Base-by-base conservation (phyloP, 306 rosid species). In the Dalbergia cochinchinensis region DNA sequence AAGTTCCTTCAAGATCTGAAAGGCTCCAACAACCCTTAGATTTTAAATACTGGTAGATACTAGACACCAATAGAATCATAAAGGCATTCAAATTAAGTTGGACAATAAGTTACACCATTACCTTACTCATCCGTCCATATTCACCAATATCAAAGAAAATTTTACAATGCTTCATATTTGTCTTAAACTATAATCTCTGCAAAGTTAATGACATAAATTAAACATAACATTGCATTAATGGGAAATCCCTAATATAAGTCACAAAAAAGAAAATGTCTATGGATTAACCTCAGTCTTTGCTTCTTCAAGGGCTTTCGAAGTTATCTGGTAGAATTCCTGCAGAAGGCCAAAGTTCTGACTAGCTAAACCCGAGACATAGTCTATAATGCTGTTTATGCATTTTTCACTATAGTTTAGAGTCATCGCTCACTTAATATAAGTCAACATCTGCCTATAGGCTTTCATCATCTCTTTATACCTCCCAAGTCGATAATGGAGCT, bases 101-200 rank as follows among this genome's bases (percentile, higher is more conserved):
- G 51, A 72, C 10, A 67, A 19, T 11, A 62, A 78, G 20, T 57
- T 62, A 73, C 8, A 73, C 31, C 35, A 13, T 55, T 65, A 95
- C 99, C 99, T 95, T 95, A 84, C 85, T 95, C 99, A 95, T 95
- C 42, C 99, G 91, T 68, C 97, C 98, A 88, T 95, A 92, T 85
- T 95, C 98, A 76, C 99, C 95, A 88, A 92, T 91, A 82, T 95
- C 99, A 85, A 95, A 95, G 91, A 97, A 95, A 47, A 95, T 95
- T 86, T 95, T 95, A 88, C 99, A 95, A 67, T 92, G 99, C 91
- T 95, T 95, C 76, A 95, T 91, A 87, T 95, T 95, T 54, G 98
- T 95, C 85, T 95, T 95, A 86, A 95, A 95, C 99, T 98, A 95
- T 66, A 92, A 91, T 83, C 99, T 89, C 99, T 95, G 87, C 86